A percentile compares a stretch with the other conserved stretches of the same genome.
phyloP scores from a whole-genome alignment of 2,329 filamentous ascomycete species.

The Pseudogymnoascus sp. region DNA sequence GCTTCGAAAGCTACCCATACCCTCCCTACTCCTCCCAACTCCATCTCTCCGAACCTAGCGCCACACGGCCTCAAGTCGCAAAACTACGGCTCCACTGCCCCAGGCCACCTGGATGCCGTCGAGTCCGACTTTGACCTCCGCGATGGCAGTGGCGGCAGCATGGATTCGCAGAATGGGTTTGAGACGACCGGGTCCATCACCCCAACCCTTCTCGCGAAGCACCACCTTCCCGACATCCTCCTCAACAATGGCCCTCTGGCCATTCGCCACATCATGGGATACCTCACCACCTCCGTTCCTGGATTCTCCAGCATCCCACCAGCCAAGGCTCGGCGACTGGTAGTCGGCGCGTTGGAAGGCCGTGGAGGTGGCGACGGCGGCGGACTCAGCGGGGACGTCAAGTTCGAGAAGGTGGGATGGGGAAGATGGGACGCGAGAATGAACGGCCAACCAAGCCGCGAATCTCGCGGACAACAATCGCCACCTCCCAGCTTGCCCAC shows the following conservation, averaged over 20 bases:
- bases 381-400: slow-evolving; percentile 59
- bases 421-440: slow-evolving; percentile 85
- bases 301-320: slow-evolving; percentile 85
- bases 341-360: slow-evolving; percentile 86
- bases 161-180: slow-evolving; percentile 31
- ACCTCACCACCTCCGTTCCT: slow-evolving; percentile 85
- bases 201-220: slow-evolving; percentile 73
- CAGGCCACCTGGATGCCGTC: slow-evolving; percentile 47
- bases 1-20: slow-evolving; percentile 45
- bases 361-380: slow-evolving; percentile 52
- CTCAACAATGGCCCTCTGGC: slow-evolving; percentile 83
- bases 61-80: slow-evolving; percentile 71
- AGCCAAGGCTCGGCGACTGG: slow-evolving; percentile 80
- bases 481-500: slow-evolving; percentile 36
- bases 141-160: slow-evolving; percentile 48
- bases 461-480: slow-evolving; percentile 28
- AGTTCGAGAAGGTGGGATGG: slow-evolving; percentile 96
- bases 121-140: slow-evolving; percentile 85
- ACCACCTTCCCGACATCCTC: slow-evolving; percentile 85
- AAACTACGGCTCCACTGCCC: slow-evolving; percentile 12
- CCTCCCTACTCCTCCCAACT: slow-evolving; percentile 88
- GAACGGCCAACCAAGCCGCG: slow-evolving; percentile 52
- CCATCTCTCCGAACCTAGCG: slow-evolving; percentile 80
- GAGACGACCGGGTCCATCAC: slow-evolving; percentile 81
- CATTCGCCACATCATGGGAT: slow-evolving; percentile 91